Base-by-base conservation (phyloP, 2,329 filamentous ascomycete species). In the Geosmithia morbida region DNA sequence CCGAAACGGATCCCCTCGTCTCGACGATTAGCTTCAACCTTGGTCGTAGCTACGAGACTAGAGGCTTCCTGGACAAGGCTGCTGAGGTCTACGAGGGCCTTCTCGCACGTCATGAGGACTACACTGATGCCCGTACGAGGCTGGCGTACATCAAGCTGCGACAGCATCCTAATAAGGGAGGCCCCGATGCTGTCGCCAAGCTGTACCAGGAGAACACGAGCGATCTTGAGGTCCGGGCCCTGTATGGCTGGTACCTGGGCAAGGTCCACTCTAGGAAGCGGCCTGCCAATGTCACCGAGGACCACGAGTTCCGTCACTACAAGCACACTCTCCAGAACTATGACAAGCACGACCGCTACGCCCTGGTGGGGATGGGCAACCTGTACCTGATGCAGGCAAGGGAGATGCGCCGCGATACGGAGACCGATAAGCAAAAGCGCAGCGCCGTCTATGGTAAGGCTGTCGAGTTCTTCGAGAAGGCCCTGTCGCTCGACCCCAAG, bases 381-480 rank as follows among this genome's bases (percentile, higher is more conserved):
- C 70, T 98, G 61, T 83, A 90, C 55, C 75, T 98, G 41, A 72
- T 83, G 54, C 81, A 87, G 51, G 92, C 92, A 10, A 81, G 92
- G 55, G 94, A 98, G 63, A 96, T 97, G 88, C 85, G 87, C 29
- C 81, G 89, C 46, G 86, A 92, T 51, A 85, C 85, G 0, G 92
- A 97, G 8, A 74, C 81, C 50, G 90, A 98, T 50, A 94, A 87
- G 65, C 85, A 94, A 57, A 95, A 94, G 68, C 82, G 89, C 47
- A 85, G 83, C 49, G 85, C 84, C 55, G 83, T 81, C 51, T 98
- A 97, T 60, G 80, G 82, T 60, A 88, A 90, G 54, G 89, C 92
- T 0, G 89, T 97, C 11, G 94, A 98, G 61, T 98, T 98, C 66
- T 98, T 96, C 56, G 92, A 97, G 61, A 98, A 98, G 67, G 90